Evolutionary conservation across 352 stramenopile species (phyloP).

Genomic region (Peronosclerospora sorghi): DNA sequence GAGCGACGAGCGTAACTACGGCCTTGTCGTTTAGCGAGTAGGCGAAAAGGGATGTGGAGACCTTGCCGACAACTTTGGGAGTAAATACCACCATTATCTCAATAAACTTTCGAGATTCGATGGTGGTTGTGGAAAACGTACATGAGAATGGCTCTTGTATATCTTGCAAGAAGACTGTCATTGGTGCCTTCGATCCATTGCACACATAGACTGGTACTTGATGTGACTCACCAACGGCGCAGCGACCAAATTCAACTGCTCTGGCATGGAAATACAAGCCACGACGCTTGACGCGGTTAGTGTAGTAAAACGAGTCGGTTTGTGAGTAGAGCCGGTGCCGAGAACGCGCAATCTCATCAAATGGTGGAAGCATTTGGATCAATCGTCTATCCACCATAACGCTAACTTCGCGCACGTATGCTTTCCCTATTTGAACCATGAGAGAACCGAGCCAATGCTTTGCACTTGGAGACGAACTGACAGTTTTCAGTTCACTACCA

Average conservation of each 20-base stretch:
- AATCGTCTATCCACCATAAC: conserved; percentile 40
- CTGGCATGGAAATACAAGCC: conserved; percentile 77
- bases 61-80: conserved; percentile 67
- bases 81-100: conserved; percentile 68
- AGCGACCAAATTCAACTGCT: conserved; percentile 74
- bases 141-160: conserved; percentile 71
- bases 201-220: conserved; percentile 79
- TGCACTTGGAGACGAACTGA: conserved; percentile 2
- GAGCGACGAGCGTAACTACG: conserved; percentile 64
- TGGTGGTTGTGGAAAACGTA: conserved; percentile 58
- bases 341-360: conserved; percentile 49
- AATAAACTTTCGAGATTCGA: conserved; percentile 79
- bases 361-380: conserved; percentile 32
- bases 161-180: conserved; percentile 78
- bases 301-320: conserved; percentile 81
- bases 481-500: conserved; percentile 7
- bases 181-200: conserved; percentile 67
- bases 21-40: conserved; percentile 76
- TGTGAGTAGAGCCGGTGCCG: conserved; percentile 58
- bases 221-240: conserved; percentile 57
- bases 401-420: conserved; percentile 47
- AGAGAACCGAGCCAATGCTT: conserved; percentile 60
- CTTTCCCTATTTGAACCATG: conserved; percentile 40
- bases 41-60: conserved; percentile 69
- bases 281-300: conserved; percentile 56